Evolutionary conservation across 179 eudicot genomes (phyloP), one percentile per base, ranked within the genome.

Genomic region (Sideroxylon spinosum): DNA sequence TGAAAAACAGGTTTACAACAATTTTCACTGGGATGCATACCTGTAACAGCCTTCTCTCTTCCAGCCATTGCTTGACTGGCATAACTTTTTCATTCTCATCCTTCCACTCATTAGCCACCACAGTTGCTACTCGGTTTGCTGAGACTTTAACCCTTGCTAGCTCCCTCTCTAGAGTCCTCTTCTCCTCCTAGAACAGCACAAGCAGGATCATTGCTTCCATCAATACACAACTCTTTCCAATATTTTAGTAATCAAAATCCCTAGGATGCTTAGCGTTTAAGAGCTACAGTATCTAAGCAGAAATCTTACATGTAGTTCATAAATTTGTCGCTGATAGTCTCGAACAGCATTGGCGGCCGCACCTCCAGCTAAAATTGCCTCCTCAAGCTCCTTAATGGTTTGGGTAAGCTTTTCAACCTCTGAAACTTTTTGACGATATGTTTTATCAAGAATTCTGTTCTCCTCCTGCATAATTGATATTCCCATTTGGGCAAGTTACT

Each of bases 31-130:
- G 72, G 61, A 16, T 60, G 60, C 25, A 29, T 84, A 91, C 98
- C 94, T 95, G 98, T 74, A 92, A 49, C 48, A 90, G 65, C 82
- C 86, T 87, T 77, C 99, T 91, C 80, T 95, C 94, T 86, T 95
- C 95, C 63, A 95, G 86, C 97, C 97, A 95, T 78, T 90, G 95
- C 84, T 89, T 96, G 60, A 96, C 91, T 6, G 98, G 97, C 99
- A 94, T 94, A 79, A 96, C 97, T 83, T 91, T 92, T 84, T 90
- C 93, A 61, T 87, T 85, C 23, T 94, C 97, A 29, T 88, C 93
- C 79, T 96, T 96, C 99, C 99, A 96, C 76, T 94, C 98, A 79
- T 96, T 96, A 81, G 99, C 98, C 84, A 93, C 85, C 50, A 81
- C 92, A 29, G 89, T 86, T 75, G 98, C 98, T 50, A 94, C 92